Conservation (phyloP, 2,329 filamentous ascomycete genomes). For the Pseudocercospora macadamiae region DNA sequence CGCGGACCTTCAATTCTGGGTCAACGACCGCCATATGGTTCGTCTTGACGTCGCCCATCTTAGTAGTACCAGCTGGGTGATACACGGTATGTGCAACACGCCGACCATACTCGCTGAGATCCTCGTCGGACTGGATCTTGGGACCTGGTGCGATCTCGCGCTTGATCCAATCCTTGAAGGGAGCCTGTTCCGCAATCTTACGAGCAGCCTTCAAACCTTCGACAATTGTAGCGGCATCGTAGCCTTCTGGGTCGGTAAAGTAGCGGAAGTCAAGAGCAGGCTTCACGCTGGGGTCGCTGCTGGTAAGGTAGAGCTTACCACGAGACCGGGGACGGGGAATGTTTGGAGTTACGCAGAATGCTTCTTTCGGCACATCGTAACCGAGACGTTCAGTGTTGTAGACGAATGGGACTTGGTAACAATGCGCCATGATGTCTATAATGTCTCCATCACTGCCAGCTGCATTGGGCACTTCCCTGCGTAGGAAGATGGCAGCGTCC, state of each 20-base stretch:
- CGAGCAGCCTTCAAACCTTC: conserved; percentile 77
- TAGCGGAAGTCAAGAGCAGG: conserved; percentile 86
- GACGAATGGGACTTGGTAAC: conserved; percentile 92
- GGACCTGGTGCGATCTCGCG: conserved; percentile 79
- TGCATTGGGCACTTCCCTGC: conserved; percentile 73
- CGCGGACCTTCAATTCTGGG: conserved; percentile 69
- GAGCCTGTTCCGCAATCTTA: conserved; percentile 71
- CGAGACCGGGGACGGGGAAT: conserved; percentile 81
- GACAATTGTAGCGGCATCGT: conserved; percentile 80
- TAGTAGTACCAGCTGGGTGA: conserved; percentile 85
- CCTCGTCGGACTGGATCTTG: conserved; percentile 73
- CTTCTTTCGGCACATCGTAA: conserved; percentile 71
- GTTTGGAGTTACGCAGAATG: conserved; percentile 93
- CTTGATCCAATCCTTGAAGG: conserved; percentile 83
- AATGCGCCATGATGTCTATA: conserved; percentile 93
- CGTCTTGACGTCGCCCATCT: conserved; percentile 75
- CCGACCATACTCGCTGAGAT: conserved; percentile 78
- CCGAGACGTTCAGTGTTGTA: conserved; percentile 80
- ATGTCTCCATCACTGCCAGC: conserved; percentile 71
- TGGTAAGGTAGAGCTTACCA: conserved; percentile 77
- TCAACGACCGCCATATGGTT: conserved; percentile 82
- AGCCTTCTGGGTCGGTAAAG: conserved; percentile 84
- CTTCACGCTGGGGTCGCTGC: conserved; percentile 73
- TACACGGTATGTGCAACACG: conserved; percentile 86
- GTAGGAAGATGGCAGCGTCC: conserved; percentile 85